Evolutionary conservation across 2,329 filamentous ascomycete species (phyloP).

Genomic region (Fusarium praegraminearum): DNA sequence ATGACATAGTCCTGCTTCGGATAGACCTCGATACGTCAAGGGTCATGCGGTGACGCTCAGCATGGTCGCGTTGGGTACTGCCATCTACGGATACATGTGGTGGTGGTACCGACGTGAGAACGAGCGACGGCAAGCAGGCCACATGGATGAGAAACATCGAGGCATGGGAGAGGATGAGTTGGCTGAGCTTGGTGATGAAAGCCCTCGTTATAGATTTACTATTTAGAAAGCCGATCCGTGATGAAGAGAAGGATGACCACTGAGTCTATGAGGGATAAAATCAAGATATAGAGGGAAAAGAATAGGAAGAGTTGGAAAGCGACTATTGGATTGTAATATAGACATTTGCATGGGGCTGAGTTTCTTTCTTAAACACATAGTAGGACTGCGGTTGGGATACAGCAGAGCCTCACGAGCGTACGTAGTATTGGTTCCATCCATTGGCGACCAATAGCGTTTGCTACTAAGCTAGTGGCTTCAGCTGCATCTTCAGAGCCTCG

Average conservation of each 20-base stretch:
- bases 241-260: neutral
- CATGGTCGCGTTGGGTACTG: conserved; percentile 66
- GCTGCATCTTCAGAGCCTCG: neutral
- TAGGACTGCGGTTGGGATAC: neutral
- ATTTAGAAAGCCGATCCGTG: conserved; percentile 38
- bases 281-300: neutral
- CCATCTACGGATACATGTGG: conserved; percentile 68
- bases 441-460: neutral
- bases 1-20: conserved; percentile 55
- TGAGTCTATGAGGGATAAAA: neutral
- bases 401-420: conserved; percentile 3
- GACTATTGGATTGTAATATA: neutral
- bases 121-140: conserved; percentile 55
- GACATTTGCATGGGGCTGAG: neutral
- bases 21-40: conserved; percentile 68
- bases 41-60: conserved; percentile 72
- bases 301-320: neutral
- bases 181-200: conserved; percentile 65
- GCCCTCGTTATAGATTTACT: conserved; percentile 62
- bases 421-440: neutral
- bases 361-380: neutral
- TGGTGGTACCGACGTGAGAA: conserved; percentile 64
- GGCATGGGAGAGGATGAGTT: conserved; percentile 61
- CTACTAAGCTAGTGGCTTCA: conserved; percentile 13
- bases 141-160: conserved; percentile 55